Percentiles rank a stretch among this genome's conserved stretches.
Evolutionary conservation across 2,329 filamentous ascomycete genomes (phyloP).

Genomic region (Emmonsia crescens): DNA sequence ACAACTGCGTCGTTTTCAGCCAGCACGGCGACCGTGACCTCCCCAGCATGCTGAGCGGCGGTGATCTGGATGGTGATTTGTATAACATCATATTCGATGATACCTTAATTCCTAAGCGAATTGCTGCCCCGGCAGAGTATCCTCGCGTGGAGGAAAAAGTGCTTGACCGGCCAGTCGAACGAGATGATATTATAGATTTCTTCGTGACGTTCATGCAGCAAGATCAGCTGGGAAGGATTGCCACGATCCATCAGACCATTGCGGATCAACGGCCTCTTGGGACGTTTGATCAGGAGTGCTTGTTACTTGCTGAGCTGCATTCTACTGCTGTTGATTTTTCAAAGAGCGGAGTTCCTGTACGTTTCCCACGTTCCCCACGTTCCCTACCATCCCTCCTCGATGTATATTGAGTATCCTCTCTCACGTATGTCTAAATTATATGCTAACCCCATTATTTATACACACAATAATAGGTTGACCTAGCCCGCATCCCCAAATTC

Average conservation of each 20-base stretch:
- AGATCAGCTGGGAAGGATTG: slow-evolving; percentile 56
- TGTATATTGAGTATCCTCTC: slow-evolving; percentile 24
- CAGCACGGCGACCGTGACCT: slow-evolving; percentile 60
- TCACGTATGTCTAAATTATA: slow-evolving; percentile 35
- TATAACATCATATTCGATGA: slow-evolving; percentile 70
- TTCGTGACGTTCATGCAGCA: slow-evolving; percentile 68
- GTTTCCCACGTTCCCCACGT: too few species aligned
- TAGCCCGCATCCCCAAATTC: slow-evolving; percentile 10
- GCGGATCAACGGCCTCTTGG: slow-evolving; percentile 48
- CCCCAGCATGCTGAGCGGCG: slow-evolving; percentile 67
- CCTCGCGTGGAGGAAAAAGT: slow-evolving; percentile 45
- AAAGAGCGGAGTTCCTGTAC: slow-evolving; percentile 55
- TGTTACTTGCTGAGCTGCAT: slow-evolving; percentile 50
- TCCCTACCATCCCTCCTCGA: neutral
- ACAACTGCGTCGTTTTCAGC: slow-evolving; percentile 72
- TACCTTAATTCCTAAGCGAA: slow-evolving; percentile 34
- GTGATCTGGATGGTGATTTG: slow-evolving; percentile 73
- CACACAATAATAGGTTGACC: slow-evolving; percentile 9
- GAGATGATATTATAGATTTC: slow-evolving; percentile 63
- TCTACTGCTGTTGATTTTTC: slow-evolving; percentile 67
- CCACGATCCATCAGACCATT: slow-evolving; percentile 51
- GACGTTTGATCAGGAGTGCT: slow-evolving; percentile 43
- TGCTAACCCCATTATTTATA: neutral
- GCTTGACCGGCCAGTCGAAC: slow-evolving; percentile 50
- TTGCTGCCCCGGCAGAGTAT: slow-evolving; percentile 58